A percentile compares a stretch with the other conserved stretches of the same genome.
Evolutionary conservation across 2,329 filamentous ascomycete genomes (phyloP).

Genomic region (Xenoacremonium recifei): DNA sequence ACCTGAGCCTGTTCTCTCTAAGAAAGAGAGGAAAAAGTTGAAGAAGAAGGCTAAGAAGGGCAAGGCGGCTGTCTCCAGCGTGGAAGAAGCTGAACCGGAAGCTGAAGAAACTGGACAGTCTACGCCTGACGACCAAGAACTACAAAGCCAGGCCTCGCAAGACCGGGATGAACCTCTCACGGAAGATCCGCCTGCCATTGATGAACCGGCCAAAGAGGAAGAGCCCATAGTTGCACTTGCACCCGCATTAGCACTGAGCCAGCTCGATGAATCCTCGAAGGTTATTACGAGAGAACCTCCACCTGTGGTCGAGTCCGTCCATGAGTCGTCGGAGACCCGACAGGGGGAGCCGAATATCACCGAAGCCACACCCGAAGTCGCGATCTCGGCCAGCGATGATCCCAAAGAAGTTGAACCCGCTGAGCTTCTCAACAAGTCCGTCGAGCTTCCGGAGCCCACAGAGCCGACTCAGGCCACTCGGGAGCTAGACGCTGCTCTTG

Average conservation of each 20-base stretch:
- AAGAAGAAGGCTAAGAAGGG: conserved; percentile 13
- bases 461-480: background rate
- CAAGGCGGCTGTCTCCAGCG: conserved; percentile 1
- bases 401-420: too few relatives aligned
- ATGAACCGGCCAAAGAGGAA: background rate
- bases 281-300: background rate
- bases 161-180: background rate
- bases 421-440: background rate
- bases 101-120: background rate
- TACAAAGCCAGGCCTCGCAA: background rate
- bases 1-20: conserved; percentile 4
- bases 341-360: background rate
- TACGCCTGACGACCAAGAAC: too few relatives aligned
- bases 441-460: background rate
- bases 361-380: background rate
- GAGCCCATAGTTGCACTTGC: background rate
- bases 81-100: conserved; percentile 5
- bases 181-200: background rate
- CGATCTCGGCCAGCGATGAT: too few relatives aligned
- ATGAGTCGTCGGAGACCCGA: background rate
- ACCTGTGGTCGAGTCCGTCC: background rate
- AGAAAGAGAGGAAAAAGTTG: conserved; percentile 18
- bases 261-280: too few relatives aligned
- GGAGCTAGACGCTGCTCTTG: conserved; percentile 1
- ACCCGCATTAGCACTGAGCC: too few relatives aligned